Percentiles rank a stretch among this genome's conserved stretches.
Evolutionary conservation across 2,329 filamentous ascomycete genomes (phyloP).

Genomic region (Rutstroemia sp.): DNA sequence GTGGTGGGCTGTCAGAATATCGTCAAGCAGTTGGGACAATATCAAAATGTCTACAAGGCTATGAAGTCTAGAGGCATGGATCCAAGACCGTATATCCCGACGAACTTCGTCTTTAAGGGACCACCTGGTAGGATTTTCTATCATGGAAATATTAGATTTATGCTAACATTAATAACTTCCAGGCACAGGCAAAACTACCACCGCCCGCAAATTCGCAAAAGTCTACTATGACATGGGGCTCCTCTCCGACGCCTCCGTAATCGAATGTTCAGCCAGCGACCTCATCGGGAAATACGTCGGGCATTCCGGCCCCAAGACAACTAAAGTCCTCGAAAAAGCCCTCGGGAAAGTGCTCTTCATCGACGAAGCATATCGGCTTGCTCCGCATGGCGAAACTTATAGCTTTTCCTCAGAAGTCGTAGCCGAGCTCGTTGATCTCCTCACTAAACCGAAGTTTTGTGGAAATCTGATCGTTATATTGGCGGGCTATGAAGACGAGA

Average conservation of each 20-base stretch:
- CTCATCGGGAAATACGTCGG: constrained; percentile 60
- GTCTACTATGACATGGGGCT: constrained; percentile 69
- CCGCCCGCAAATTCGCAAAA: constrained; percentile 64
- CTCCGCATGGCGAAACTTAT: constrained; percentile 48
- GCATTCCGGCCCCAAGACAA: constrained; percentile 42
- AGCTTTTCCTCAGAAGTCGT: constrained; percentile 63
- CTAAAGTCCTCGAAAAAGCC: not conserved
- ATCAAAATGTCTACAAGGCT: constrained; percentile 36
- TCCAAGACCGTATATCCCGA: constrained; percentile 42
- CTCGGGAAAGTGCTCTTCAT: constrained; percentile 4
- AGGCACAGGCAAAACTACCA: constrained; percentile 64
- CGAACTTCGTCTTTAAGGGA: constrained; percentile 50
- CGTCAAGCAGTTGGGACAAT: constrained; percentile 39
- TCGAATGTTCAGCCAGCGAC: constrained; percentile 59
- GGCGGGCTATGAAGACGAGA: constrained; percentile 47
- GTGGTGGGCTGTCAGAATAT: constrained; percentile 43
- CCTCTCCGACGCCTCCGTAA: constrained; percentile 48
- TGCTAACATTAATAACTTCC: not conserved
- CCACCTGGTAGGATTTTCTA: constrained; percentile 26
- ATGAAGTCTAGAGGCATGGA: constrained; percentile 40
- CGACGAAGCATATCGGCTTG: constrained; percentile 4
- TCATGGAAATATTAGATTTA: no score
- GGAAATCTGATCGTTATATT: constrained; percentile 45
- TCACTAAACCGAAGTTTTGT: constrained; percentile 37
- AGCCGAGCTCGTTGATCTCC: constrained; percentile 55